Evolutionary conservation across 2,329 filamentous ascomycete species (phyloP).

Genomic region (Diaporthe ampelina): DNA sequence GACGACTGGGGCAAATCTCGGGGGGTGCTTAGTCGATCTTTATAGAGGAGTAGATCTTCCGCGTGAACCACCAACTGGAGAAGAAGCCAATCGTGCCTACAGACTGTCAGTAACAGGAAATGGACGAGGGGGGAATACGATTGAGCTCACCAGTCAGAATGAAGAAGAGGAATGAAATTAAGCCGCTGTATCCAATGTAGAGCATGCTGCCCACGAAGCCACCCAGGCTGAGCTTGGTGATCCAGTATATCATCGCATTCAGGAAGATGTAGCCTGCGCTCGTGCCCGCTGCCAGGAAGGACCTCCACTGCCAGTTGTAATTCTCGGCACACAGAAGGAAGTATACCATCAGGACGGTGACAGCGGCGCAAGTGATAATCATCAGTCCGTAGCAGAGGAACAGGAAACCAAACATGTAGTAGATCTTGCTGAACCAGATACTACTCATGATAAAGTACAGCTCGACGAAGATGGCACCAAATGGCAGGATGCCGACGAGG

Average conservation of each 20-base stretch:
- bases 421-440: conserved; percentile 98
- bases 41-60: conserved; percentile 96
- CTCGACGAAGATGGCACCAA: conserved; percentile 97
- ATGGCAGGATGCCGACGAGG: conserved; percentile 91
- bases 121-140: background rate
- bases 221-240: conserved; percentile 87
- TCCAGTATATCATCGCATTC: conserved; percentile 91
- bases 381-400: conserved; percentile 98
- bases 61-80: conserved; percentile 92
- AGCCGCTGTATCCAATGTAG: conserved; percentile 91
- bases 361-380: conserved; percentile 93
- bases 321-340: conserved; percentile 97
- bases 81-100: conserved; percentile 95
- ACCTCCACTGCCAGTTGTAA: conserved; percentile 99
- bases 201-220: conserved; percentile 89
- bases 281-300: conserved; percentile 91
- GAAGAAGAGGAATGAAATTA: conserved; percentile 93
- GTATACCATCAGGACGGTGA: conserved; percentile 95
- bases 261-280: conserved; percentile 93
- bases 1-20: background rate
- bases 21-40: conserved; percentile 83
- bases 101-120: conserved; percentile 43
- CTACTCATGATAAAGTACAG: conserved; percentile 99
- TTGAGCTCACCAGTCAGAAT: conserved; percentile 86
- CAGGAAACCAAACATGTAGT: conserved; percentile 99